Evolutionary conservation across 1,139 yeast species (phyloP), one percentile per base, ranked within the genome.

Genomic region (Nematodospora anomalae): DNA sequence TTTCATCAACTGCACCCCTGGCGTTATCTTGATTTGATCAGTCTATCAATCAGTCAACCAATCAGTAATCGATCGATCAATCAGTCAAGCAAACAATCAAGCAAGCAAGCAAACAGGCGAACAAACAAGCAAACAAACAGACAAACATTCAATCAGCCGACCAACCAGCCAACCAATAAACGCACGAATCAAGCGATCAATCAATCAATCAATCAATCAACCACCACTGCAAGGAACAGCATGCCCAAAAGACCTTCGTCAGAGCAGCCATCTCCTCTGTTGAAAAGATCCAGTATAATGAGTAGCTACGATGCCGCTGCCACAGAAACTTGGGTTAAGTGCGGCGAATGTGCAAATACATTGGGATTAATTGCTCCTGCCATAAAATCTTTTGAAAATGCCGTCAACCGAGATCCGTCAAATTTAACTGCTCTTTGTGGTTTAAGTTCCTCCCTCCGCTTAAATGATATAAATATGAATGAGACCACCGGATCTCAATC

Each of bases 271-370:
- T 31, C 31, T 18, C 45, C 37, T 21, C 33, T 20, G 28, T 16
- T 20, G n/a, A 40, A 40, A 16, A 39, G 37, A 22, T 36, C 23
- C 13, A 27, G 30, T 9, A 16, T 34, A 2, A 14, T 35, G 26
- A 36, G 30, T 20, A 32, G 21, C 14, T 45, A 56, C 42, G 51
- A 51, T 21, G 38, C 43, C 13, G 47, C 55, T 4, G 70, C 67
- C 11, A 52, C 62, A 28, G 65, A 64, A 33, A 71, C 79, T 1
- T 77, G 83, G 83, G 51, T 64, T 7, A 62, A 70, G 6, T 66
- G 76, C 35, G 83, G 79, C 2, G 58, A 62, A 26, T 73, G 80
- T 50, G 80, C 82, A 13, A 51, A 60, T 29, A 52, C 71, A 2
- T 50, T 76, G 32, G 76, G 76, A 3, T 51, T 69, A 3, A 57